Percentiles rank a stretch among this genome's conserved stretches.
Evolutionary conservation across 2,329 filamentous ascomycete species (phyloP).

Genomic region (Aureobasidium melanogenum): DNA sequence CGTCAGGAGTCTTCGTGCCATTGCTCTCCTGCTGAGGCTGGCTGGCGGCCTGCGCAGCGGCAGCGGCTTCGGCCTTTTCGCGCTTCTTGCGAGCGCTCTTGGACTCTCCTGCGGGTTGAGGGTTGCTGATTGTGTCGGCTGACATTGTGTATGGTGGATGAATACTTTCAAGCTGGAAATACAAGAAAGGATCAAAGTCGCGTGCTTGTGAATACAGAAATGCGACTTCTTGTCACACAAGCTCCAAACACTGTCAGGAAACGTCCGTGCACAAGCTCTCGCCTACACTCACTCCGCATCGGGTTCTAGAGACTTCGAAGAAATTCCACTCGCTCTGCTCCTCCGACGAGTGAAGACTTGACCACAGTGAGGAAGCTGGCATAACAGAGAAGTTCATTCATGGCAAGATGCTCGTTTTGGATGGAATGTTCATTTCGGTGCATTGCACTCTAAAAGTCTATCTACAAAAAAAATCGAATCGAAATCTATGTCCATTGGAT

Average conservation of each 20-base stretch:
- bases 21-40: constrained; percentile 15
- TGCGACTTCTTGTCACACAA: background rate
- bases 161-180: background rate
- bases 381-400: background rate
- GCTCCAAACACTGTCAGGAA: background rate
- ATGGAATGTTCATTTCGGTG: background rate
- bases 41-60: constrained; percentile 23
- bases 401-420: background rate
- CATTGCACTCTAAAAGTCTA: background rate
- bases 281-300: background rate
- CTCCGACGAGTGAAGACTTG: background rate
- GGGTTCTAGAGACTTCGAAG: background rate
- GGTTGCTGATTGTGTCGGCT: constrained; percentile 53
- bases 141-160: constrained; percentile 45
- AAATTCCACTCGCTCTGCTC: background rate
- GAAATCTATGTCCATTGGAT: constrained; percentile 11
- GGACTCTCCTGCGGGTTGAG: constrained; percentile 49
- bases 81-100: constrained; percentile 47
- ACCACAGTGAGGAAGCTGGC: background rate
- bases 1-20: constrained; percentile 15
- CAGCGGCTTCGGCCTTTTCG: constrained; percentile 33
- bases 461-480: constrained; percentile 9
- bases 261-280: background rate
- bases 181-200: background rate
- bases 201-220: constrained; percentile 1